phyloP scores from a whole-genome alignment of 306 rosid species.

The Quillaja saponaria region DNA sequence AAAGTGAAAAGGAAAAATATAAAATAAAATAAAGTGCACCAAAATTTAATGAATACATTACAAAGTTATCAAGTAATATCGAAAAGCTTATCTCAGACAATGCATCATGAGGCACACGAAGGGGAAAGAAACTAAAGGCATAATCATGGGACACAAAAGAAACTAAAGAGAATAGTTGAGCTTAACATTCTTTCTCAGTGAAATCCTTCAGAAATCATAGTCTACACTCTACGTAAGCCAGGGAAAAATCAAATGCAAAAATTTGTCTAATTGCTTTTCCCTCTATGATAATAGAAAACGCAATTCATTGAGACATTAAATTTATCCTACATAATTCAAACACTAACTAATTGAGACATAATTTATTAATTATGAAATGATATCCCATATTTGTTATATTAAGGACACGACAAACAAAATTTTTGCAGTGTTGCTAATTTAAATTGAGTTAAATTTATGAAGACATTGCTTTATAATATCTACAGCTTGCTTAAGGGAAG shows the following conservation, averaged over 20 bases:
- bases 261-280: background rate
- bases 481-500: background rate
- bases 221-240: no score
- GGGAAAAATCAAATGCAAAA: no score
- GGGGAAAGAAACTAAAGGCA: background rate
- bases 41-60: constrained; percentile 16
- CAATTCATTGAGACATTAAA: constrained; percentile 9
- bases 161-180: no score
- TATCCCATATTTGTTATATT: constrained; percentile 4
- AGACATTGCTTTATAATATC: background rate
- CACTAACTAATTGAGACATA: constrained; percentile 7
- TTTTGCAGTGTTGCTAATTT: background rate
- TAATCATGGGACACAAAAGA: constrained; percentile 1
- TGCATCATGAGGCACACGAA: background rate
- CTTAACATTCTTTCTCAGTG: no score
- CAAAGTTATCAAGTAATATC: background rate
- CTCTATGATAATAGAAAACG: background rate
- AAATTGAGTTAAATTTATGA: constrained; percentile 12
- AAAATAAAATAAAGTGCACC: constrained; percentile 8
- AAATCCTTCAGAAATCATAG: no score
- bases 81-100: background rate
- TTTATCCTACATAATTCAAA: constrained; percentile 5
- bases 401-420: background rate
- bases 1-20: constrained; percentile 13
- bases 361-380: constrained; percentile 9